These are phyloP conservation scores for Esteya vermicola DNA, from an alignment of 2,329 filamentous ascomycete genomes.

Conservation along the genomic window DNA sequence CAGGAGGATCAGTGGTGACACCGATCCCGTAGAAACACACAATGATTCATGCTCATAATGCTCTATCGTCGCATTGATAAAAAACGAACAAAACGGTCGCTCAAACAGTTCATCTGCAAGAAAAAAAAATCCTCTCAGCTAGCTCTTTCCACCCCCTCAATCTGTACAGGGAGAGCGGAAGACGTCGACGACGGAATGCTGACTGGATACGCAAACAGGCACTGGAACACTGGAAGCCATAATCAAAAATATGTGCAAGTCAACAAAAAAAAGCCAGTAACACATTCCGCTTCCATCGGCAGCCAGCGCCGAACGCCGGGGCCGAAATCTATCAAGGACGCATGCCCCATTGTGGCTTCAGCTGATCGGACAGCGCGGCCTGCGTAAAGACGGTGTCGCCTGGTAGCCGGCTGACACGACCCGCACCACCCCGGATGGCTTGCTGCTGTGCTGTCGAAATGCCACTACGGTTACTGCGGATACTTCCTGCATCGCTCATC, in stretches of 20 bases:
- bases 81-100: background rate
- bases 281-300: background rate
- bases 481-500: constrained; percentile 53
- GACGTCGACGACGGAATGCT: too few relatives aligned
- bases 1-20: too few relatives aligned
- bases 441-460: constrained; percentile 56
- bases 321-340: constrained; percentile 17
- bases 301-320: background rate
- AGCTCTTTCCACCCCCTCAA: background rate
- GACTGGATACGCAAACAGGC: background rate
- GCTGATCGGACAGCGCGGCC: constrained; percentile 46
- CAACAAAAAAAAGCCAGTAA: background rate
- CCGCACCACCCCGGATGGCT: constrained; percentile 69
- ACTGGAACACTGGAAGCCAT: background rate
- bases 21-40: constrained; percentile 1
- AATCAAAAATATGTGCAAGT: background rate
- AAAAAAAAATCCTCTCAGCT: background rate
- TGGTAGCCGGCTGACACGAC: constrained; percentile 74
- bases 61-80: background rate
- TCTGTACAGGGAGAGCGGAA: background rate
- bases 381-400: constrained; percentile 68
- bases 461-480: constrained; percentile 60
- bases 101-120: background rate
- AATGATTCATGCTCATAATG: constrained; percentile 1
- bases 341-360: constrained; percentile 47